Evolutionary conservation across 768 basidiomycete species (phyloP), one percentile per base, ranked within the genome.

Genomic region (Mycena galericulata): DNA sequence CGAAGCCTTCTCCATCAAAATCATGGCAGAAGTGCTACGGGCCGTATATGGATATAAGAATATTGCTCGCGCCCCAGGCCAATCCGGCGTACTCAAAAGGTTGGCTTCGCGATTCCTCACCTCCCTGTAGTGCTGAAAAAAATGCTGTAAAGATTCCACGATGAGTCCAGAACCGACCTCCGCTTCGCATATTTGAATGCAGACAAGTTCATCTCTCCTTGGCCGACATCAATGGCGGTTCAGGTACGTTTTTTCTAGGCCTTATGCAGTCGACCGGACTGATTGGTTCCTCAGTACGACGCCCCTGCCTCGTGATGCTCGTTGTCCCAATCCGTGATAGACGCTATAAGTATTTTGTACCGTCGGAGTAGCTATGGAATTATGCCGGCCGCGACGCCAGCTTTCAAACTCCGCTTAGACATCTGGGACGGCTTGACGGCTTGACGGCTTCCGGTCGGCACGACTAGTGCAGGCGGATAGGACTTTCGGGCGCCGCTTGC

Each of bases 141-240:
- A 18, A 62, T 41, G n/a, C n/a, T 29, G 41, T 29, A 58, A 38
- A 87, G 91, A 59, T 92, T 88, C 83, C 74, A 81, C 55, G 84
- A 88, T 59, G 68, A 72, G 3, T 79, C 82, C 41, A 80, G 85
- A 47, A 87, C 84, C 6, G 84, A 88, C 51, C 77, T 88, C 26
- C 80, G 79, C 12, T 85, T 85, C 72, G 82, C 84, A 60, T 94
- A 92, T 76, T 79, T 94, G 67, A 84, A 87, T 64, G 72, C 75
- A 1, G 76, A 82, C 1, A 85, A 88, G 72, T 60, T 80, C n/a
- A 80, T 85, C 14, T 81, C 81, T 5, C 88, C 91, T 20, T 93
- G 92, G 92, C 90, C 93, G 0, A 86, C 85, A 9, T 87, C 88
- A 2, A 80, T 94, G 85, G 79, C 88, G 29, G 73, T 93, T 38